Base-by-base conservation (phyloP, 768 basidiomycete genomes). In the Krasilnikovozyma curviuscula region DNA sequence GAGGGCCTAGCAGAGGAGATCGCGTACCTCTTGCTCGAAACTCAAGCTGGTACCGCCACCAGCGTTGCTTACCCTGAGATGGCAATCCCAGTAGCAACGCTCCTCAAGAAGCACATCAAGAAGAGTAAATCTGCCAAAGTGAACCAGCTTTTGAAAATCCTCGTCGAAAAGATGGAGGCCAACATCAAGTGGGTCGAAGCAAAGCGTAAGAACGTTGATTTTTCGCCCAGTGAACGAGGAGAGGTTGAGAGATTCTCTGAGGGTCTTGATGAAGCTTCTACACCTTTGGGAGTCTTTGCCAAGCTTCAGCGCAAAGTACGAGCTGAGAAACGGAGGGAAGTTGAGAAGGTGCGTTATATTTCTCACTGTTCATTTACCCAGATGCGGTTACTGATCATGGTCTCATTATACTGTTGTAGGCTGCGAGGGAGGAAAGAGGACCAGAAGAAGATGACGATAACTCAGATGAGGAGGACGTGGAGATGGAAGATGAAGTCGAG, bases 21-120 rank as follows among this genome's bases (percentile, higher is more conserved):
- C 14, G 63, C 71, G 5, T 91, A 75, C 65, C 64, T 84, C 24
- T 69, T 91, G 21, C 78, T 77, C 1, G 85, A 88, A 58, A 74
- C 86, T 45, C 71, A 76, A 27, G 77, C 75, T 28, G 67, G 74
- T 0, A 76, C 89, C 1, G 80, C 83, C 41, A 80, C 76, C 1
- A 83, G 80, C 63, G 77, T 95, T 50, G 84, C 84, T 1, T 97
- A 93, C 71, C 91, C 93, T 2, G 93, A 98, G 66, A 71, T 91
- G 33, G 70, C 77, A 13, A 74, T 95, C 12, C 88, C 89, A 3
- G 68, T 88, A 31, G 66, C 77, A 14, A 71, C 82, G 10, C 68
- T 74, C 1, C 68, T 98, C 43, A 76, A 77, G 37, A 79, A 80
- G 55, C 70, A 74, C 46, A 57, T 89, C 55, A 95, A 93, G 63